Conservation (phyloP, 1,284 basidiomycete species). For the Ceratobasidium theobromae region DNA sequence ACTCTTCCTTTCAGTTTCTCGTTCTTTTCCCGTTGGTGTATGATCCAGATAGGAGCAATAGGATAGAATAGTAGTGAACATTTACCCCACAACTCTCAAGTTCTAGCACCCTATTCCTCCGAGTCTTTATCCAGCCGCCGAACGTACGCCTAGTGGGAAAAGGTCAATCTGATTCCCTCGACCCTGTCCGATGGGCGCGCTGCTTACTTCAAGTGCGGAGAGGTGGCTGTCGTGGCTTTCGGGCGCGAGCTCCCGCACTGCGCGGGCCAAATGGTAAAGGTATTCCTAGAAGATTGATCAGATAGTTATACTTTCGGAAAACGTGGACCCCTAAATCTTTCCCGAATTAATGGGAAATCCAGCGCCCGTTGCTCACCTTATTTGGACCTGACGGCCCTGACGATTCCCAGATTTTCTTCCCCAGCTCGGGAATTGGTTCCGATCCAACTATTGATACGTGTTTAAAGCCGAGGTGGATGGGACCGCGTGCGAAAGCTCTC, state of each 20-base stretch:
- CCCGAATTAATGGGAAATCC: not conserved
- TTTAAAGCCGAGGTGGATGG: constrained; percentile 2
- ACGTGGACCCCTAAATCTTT: not conserved
- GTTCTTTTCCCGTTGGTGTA: constrained; percentile 15
- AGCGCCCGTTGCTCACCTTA: constrained; percentile 52
- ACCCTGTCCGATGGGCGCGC: constrained; percentile 38
- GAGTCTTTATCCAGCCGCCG: constrained; percentile 26
- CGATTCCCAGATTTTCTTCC: constrained; percentile 68
- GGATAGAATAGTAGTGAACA: constrained; percentile 26
- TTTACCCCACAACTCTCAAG: constrained; percentile 9
- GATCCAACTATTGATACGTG: constrained; percentile 61
- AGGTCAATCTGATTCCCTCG: constrained; percentile 21
- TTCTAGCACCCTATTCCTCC: constrained; percentile 12
- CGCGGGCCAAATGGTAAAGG: constrained; percentile 67
- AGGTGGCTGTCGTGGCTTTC: constrained; percentile 76
- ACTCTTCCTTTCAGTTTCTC: not conserved
- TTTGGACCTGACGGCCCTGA: constrained; percentile 82
- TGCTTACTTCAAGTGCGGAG: constrained; percentile 65
- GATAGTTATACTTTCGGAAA: not conserved
- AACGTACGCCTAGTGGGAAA: constrained; percentile 15
- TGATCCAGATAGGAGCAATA: constrained; percentile 22
- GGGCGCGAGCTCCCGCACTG: constrained; percentile 69
- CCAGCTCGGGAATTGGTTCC: constrained; percentile 67
- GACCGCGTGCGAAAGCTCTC: constrained; percentile 36
- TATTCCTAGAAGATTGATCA: constrained; percentile 60